Conservation (phyloP, 768 basidiomycete species). For the Phylloporus sp. region DNA sequence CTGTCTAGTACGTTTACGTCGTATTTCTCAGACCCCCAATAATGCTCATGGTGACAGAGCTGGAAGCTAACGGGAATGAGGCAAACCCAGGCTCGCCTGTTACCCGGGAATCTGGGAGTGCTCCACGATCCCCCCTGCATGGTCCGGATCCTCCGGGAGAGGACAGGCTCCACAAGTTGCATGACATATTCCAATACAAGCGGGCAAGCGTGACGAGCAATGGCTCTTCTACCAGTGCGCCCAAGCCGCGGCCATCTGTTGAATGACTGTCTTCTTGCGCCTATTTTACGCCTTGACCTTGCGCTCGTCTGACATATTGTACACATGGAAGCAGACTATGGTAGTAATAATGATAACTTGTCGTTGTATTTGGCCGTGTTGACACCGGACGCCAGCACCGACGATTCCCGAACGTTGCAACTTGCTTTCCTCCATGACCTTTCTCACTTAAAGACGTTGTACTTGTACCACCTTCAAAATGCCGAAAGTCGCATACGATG, state of each 20-base stretch:
- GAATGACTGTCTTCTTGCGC: conserved; percentile 17
- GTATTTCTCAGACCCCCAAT: neutral
- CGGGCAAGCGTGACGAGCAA: conserved; percentile 58
- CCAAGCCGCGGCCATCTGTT: conserved; percentile 11
- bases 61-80: conserved; percentile 53
- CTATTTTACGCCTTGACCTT: conserved; percentile 19
- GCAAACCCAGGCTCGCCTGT: conserved; percentile 33
- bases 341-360: conserved; percentile 19
- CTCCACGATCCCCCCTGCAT: conserved; percentile 34
- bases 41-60: conserved; percentile 37
- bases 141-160: conserved; percentile 39
- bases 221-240: conserved; percentile 31
- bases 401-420: neutral
- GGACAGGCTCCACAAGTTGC: conserved; percentile 68
- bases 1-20: conserved; percentile 69
- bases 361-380: conserved; percentile 27
- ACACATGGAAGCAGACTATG: conserved; percentile 21
- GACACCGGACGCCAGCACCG: conserved; percentile 3
- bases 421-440: conserved; percentile 10
- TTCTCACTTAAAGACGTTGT: conserved; percentile 5
- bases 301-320: conserved; percentile 25
- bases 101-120: conserved; percentile 24
- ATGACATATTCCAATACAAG: conserved; percentile 76
- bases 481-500: conserved; percentile 50
- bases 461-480: conserved; percentile 12